A percentile compares a stretch with the other conserved stretches of the same genome.
phyloP scores from a whole-genome alignment of 257 asterid genomes.

The Nicotiana paniculata region DNA sequence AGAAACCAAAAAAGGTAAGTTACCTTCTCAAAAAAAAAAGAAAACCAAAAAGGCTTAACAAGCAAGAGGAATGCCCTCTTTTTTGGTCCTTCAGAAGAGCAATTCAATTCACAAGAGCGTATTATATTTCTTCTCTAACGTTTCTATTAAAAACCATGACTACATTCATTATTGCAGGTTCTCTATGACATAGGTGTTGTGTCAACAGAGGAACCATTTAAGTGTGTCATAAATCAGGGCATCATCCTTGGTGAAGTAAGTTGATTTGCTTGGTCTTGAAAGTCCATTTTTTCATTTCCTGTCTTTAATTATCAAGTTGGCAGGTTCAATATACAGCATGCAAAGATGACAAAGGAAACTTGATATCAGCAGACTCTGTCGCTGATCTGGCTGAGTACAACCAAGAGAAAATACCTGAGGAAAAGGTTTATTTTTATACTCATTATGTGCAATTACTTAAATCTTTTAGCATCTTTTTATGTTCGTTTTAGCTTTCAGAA shows the following conservation, averaged over 20 bases:
- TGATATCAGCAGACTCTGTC: constrained; percentile 68
- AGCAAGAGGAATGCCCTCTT: neutral
- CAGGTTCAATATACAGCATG: constrained; percentile 84
- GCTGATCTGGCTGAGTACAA: constrained; percentile 36
- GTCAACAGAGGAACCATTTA: constrained; percentile 87
- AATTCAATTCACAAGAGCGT: neutral
- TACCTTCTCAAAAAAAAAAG: too few species aligned
- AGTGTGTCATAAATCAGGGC: constrained; percentile 98
- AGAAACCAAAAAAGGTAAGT: neutral
- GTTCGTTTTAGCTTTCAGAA: neutral
- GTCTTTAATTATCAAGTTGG: constrained; percentile 28
- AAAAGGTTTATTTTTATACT: constrained; percentile 39
- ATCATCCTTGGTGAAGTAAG: constrained; percentile 97
- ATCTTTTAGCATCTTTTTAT: neutral
- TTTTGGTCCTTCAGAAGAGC: neutral
- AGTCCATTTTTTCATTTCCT: constrained; percentile 12
- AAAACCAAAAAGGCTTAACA: neutral
- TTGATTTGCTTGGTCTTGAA: constrained; percentile 15
- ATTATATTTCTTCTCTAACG: neutral
- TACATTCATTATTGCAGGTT: constrained; percentile 48
- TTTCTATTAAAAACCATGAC: neutral
- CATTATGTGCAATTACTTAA: neutral
- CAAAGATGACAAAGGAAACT: constrained; percentile 71
- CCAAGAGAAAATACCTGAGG: constrained; percentile 73
- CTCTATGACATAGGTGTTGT: constrained; percentile 88